phyloP scores from a whole-genome alignment of 371 early-diverging fungal species.

The Mortierella sp. region DNA sequence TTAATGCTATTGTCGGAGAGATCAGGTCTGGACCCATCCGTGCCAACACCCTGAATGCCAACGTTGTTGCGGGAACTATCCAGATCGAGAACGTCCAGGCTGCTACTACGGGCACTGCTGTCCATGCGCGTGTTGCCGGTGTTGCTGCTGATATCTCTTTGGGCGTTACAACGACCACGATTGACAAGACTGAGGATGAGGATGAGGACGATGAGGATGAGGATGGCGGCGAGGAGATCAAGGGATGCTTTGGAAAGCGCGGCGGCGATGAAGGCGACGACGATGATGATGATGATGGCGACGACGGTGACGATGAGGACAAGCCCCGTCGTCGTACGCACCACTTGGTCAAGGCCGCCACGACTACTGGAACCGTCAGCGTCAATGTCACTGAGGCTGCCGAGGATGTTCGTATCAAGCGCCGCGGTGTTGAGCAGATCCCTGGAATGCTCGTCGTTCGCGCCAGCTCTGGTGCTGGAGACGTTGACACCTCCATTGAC shows the following conservation, averaged over 20 bases:
- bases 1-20: conserved; percentile 21
- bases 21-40: conserved; percentile 17
- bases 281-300: neutral
- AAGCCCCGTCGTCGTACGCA: neutral
- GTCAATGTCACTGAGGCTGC: neutral
- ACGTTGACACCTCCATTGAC: conserved; percentile 16
- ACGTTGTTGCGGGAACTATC: conserved; percentile 18
- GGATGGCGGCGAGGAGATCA: neutral
- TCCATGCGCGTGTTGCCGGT: neutral
- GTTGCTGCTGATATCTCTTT: conserved; percentile 18
- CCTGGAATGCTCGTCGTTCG: conserved; percentile 27
- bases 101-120: conserved; percentile 12
- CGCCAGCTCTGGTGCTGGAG: conserved; percentile 9
- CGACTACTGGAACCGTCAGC: neutral
- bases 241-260: neutral
- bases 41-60: conserved; percentile 17
- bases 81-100: conserved; percentile 25
- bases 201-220: conserved; percentile 12
- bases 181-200: conserved; percentile 6
- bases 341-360: neutral
- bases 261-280: conserved; percentile 12
- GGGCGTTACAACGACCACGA: conserved; percentile 19
- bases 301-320: conserved; percentile 1
- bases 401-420: neutral
- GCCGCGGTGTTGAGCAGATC: conserved; percentile 1